phyloP scores from a whole-genome alignment of 768 basidiomycete genomes.

The Mycena chlorophos region DNA sequence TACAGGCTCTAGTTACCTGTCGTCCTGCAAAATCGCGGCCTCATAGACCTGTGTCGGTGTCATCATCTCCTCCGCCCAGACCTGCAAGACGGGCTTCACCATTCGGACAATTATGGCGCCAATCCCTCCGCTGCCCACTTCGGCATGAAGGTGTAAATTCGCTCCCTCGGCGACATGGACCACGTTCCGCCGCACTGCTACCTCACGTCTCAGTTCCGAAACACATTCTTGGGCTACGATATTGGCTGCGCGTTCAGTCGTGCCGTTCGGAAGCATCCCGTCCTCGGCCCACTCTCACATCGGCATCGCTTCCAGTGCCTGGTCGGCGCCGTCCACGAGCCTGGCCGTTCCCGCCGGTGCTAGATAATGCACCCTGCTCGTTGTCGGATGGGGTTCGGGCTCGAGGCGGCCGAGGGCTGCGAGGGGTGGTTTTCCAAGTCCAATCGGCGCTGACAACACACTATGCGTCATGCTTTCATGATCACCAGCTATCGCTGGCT shows the following conservation, averaged over 20 bases:
- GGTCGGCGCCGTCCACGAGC: slow-evolving; percentile 12
- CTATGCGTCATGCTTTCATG: slow-evolving; percentile 12
- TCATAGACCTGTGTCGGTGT: background rate
- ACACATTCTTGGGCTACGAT: slow-evolving; percentile 29
- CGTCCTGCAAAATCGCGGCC: background rate
- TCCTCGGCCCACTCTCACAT: slow-evolving; percentile 4
- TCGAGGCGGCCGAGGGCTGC: slow-evolving; percentile 17
- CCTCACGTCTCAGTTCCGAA: slow-evolving; percentile 22
- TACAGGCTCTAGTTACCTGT: no score
- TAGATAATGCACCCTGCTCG: slow-evolving; percentile 11
- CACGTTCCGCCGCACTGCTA: slow-evolving; percentile 4
- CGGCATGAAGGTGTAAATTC: slow-evolving; percentile 24
- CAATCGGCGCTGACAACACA: slow-evolving; percentile 14
- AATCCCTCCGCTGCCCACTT: slow-evolving; percentile 17
- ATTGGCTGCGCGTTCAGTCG: slow-evolving; percentile 17
- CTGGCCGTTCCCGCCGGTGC: slow-evolving; percentile 13
- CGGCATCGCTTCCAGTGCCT: background rate
- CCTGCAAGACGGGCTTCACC: background rate
- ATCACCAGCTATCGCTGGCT: slow-evolving; percentile 8
- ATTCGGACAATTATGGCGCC: background rate
- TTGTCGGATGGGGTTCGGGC: slow-evolving; percentile 14
- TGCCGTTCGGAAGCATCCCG: slow-evolving; percentile 1
- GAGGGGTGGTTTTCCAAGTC: slow-evolving; percentile 18
- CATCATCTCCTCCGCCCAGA: background rate
- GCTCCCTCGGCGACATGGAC: slow-evolving; percentile 23